These are phyloP conservation scores for Fusarium buxicola DNA, from an alignment of 2,329 filamentous ascomycete genomes.

Conservation along the genomic window DNA sequence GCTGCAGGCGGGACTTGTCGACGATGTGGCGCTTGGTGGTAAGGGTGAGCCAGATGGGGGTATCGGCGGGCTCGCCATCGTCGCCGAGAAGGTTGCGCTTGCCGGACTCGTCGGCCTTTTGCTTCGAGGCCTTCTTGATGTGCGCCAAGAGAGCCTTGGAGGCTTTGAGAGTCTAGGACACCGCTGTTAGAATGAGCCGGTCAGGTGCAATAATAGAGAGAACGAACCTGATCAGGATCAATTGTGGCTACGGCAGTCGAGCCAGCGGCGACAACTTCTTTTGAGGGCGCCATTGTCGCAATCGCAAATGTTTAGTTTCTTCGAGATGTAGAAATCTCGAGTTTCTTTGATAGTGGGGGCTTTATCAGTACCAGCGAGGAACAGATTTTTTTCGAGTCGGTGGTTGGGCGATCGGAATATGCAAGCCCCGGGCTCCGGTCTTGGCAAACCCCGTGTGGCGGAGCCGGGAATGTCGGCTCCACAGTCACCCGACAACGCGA, in stretches of 20 bases:
- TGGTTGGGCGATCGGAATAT: constrained; percentile 51
- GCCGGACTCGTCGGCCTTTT: constrained; percentile 56
- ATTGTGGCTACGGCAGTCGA: constrained; percentile 51
- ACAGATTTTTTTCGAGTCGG: constrained; percentile 46
- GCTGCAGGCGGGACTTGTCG: constrained; percentile 84
- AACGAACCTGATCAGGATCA: constrained; percentile 56
- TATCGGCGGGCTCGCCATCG: constrained; percentile 57
- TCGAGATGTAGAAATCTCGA: constrained; percentile 33
- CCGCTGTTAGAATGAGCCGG: constrained; percentile 17
- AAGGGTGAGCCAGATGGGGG: constrained; percentile 70
- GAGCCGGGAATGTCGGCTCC: constrained; percentile 34
- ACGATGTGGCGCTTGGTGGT: constrained; percentile 74
- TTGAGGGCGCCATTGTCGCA: constrained; percentile 56
- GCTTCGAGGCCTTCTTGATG: constrained; percentile 67
- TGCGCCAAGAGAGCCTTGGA: constrained; percentile 71
- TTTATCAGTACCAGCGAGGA: constrained; percentile 43
- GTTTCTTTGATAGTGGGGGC: constrained; percentile 46
- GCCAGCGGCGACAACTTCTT: constrained; percentile 51
- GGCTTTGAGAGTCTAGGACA: constrained; percentile 67
- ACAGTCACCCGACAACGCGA: constrained; percentile 18
- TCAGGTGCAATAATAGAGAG: neutral
- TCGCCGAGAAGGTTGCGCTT: constrained; percentile 70
- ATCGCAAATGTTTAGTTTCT: constrained; percentile 30
- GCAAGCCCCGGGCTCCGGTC: constrained; percentile 49
- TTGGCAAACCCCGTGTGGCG: constrained; percentile 14